A percentile compares a stretch with the other conserved stretches of the same genome.
Evolutionary conservation across 2,329 filamentous ascomycete genomes (phyloP).

Genomic region (Gyromitra esculenta): DNA sequence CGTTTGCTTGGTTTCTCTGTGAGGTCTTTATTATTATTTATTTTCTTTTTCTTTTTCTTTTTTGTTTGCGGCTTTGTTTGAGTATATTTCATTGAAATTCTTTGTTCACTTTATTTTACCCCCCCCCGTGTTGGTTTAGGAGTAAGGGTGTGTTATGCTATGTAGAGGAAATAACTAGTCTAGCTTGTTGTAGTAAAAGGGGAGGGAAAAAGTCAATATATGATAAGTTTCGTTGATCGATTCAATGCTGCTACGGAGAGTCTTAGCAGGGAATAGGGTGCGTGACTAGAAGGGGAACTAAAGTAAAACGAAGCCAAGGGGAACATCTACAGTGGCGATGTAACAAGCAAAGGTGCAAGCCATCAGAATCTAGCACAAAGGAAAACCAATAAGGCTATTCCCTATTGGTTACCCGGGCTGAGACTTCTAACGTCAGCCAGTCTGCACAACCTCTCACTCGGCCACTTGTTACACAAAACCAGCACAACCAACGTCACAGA

Average conservation of each 20-base stretch:
- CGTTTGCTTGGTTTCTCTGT: neutral
- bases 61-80: neutral
- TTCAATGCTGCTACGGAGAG: neutral
- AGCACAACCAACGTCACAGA: neutral
- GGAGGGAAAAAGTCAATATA: neutral
- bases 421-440: neutral
- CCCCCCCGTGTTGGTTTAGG: conserved; percentile 15
- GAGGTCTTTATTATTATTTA: neutral
- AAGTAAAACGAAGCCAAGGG: neutral
- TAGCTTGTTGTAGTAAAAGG: conserved; percentile 6
- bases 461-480: neutral
- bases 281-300: too few relatives aligned
- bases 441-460: neutral
- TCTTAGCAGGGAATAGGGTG: too few relatives aligned
- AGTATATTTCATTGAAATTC: conserved; percentile 1
- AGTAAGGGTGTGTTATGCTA: conserved; percentile 10
- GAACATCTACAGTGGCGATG: neutral
- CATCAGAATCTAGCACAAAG: too few relatives aligned
- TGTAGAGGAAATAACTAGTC: neutral
- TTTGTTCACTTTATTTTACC: conserved; percentile 12
- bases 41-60: neutral
- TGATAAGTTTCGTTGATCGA: neutral
- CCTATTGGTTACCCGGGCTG: neutral
- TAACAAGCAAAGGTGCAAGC: too few relatives aligned
- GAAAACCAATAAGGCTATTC: neutral